Percentiles rank a stretch among this genome's conserved stretches.
Evolutionary conservation across 106 monocot species (phyloP).

Genomic region (Phalaenopsis equestris): DNA sequence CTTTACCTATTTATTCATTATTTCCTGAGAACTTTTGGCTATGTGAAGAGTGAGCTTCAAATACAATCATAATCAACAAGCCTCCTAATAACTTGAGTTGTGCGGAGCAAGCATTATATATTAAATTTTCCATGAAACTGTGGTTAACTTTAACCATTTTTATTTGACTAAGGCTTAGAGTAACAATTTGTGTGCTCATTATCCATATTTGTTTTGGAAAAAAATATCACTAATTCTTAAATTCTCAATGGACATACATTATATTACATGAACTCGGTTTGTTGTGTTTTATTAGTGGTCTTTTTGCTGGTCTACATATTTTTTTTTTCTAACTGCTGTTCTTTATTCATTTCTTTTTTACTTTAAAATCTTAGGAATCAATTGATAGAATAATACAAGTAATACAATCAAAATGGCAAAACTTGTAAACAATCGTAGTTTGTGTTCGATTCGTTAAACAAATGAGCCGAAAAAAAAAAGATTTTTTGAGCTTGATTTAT

Average conservation of each 20-base stretch:
- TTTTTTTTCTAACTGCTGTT: background rate
- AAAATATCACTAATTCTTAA: background rate
- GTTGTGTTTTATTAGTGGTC: background rate
- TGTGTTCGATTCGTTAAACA: too few relatives aligned
- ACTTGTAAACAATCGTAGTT: too few relatives aligned
- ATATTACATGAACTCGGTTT: background rate
- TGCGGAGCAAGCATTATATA: background rate
- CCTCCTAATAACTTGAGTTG: constrained; percentile 1
- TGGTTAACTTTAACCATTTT: background rate
- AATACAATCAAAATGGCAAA: too few relatives aligned
- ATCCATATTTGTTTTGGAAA: background rate
- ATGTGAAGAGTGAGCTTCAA: background rate
- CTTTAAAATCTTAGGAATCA: background rate
- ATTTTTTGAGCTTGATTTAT: too few relatives aligned
- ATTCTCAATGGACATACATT: background rate
- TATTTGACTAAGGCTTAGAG: background rate
- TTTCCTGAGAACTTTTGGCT: background rate
- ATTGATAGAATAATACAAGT: too few relatives aligned
- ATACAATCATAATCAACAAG: background rate
- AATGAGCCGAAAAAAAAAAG: too few relatives aligned
- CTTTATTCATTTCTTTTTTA: background rate
- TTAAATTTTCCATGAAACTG: background rate
- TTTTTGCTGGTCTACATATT: background rate
- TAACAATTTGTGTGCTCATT: background rate
- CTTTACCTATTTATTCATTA: background rate